Evolutionary conservation across 495 filamentous ascomycete genomes (phyloP).

Genomic region (Beverwykella pulmonaria): DNA sequence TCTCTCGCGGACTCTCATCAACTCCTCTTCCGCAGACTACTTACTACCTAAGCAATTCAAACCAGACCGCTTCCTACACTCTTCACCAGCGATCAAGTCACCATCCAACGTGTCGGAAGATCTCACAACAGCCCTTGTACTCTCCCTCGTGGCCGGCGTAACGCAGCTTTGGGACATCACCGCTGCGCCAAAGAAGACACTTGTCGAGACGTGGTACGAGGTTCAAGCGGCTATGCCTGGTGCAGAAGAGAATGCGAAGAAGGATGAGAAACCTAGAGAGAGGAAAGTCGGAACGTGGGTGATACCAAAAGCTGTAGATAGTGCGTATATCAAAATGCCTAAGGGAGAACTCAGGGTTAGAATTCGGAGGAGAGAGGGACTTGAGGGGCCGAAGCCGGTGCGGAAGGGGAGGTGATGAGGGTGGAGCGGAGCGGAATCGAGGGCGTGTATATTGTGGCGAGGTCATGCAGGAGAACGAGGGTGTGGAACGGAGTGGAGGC

Average conservation of each 20-base stretch:
- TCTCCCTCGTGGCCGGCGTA: slow-evolving; percentile 21
- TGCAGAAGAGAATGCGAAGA: slow-evolving; percentile 11
- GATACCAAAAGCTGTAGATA: slow-evolving; percentile 39
- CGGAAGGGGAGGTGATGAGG: slow-evolving; percentile 8
- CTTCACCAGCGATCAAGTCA: neutral
- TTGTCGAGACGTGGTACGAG: slow-evolving; percentile 29
- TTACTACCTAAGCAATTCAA: slow-evolving; percentile 14
- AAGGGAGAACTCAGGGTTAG: slow-evolving; percentile 41
- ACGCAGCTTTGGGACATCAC: slow-evolving; percentile 30
- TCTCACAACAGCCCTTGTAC: slow-evolving; percentile 12
- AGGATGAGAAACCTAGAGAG: slow-evolving; percentile 26
- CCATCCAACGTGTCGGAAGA: neutral
- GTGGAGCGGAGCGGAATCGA: neutral
- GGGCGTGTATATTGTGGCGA: no score
- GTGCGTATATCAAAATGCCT: slow-evolving; percentile 42
- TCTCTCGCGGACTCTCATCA: slow-evolving; percentile 26
- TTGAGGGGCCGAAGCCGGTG: slow-evolving; percentile 1
- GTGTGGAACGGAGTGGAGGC: neutral
- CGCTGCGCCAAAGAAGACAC: slow-evolving; percentile 28
- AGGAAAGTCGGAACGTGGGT: slow-evolving; percentile 35
- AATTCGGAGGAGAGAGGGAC: slow-evolving; percentile 36
- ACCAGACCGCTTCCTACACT: slow-evolving; percentile 25
- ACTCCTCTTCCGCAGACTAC: slow-evolving; percentile 26
- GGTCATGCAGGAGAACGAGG: neutral
- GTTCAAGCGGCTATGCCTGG: slow-evolving; percentile 37